Evolutionary conservation across 1,139 yeast species (phyloP), one percentile per base, ranked within the genome.

Genomic region (Candida tropicalis): DNA sequence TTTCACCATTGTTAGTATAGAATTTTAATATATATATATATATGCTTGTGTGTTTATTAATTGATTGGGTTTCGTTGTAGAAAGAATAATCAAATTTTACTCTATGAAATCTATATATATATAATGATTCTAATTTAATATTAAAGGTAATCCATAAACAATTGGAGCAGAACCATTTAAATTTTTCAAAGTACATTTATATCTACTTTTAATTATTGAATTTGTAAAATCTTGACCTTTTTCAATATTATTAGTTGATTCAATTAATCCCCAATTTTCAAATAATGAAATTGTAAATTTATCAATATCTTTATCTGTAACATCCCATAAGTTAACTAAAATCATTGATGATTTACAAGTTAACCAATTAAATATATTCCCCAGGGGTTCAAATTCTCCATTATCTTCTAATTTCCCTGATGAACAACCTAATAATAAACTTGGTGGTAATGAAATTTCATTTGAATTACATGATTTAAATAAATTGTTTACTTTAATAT

Each of bases 241-340:
- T 11, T 17, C 11, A 9, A 24, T 33, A 2, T 18, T 6, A 4
- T 24, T 20, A 8, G n/a, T n/a, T n/a, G n/a, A n/a, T n/a, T 8
- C 23, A 9, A 73, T 58, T 22, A 84, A 63, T 0, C 91, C 90
- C 81, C 90, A 82, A 45, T 72, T 68, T 10, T 75, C 75, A 52
- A 89, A 75, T 31, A 86, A 62, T 1, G 77, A 66, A 10, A 73
- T 49, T 36, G 90, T 85, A 55, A 90, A 89, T 53, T 73, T 75
- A 62, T 93, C 98, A 43, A 90, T 88, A 60, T 93, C 99, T 55
- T 87, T 90, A 62, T 93, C 99, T 0, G 98, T 93, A 4, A 93
- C 98, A 63, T 90, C 97, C 99, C 99, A 93, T 50, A 93, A 66
- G 57, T 89, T 90, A 0, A 89, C 97, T 34, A 93, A 66, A 1